Percentiles rank a stretch among this genome's conserved stretches.
phyloP scores from a whole-genome alignment of 345 rosid genomes.

The Citrus sinensis region DVS_A1.0 CM039164.1:610501-611000 shows the following conservation, averaged over 20 bases:
- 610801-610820: constrained; percentile 72
- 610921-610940: background rate
- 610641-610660: constrained; percentile 66
- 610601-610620: constrained; percentile 37
- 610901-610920: constrained; percentile 32
- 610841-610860: constrained; percentile 99
- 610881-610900: constrained; percentile 51
- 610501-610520: constrained; percentile 24
- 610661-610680: constrained; percentile 70
- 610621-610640: constrained; percentile 55
- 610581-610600: constrained; percentile 29
- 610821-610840: constrained; percentile 70
- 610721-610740: constrained; percentile 86
- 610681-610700: constrained; percentile 55
- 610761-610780: constrained; percentile 94
- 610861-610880: constrained; percentile 70
- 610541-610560: constrained; percentile 24
- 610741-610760: constrained; percentile 94
- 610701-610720: constrained; percentile 65
- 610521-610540: constrained; percentile 12
- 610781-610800: constrained; percentile 72
- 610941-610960: background rate
- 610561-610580: constrained; percentile 33
- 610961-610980: background rate
- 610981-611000: background rate